Evolutionary conservation across 169 alveolate species (phyloP).

Genomic region (Eimeria necatrix): DNA sequence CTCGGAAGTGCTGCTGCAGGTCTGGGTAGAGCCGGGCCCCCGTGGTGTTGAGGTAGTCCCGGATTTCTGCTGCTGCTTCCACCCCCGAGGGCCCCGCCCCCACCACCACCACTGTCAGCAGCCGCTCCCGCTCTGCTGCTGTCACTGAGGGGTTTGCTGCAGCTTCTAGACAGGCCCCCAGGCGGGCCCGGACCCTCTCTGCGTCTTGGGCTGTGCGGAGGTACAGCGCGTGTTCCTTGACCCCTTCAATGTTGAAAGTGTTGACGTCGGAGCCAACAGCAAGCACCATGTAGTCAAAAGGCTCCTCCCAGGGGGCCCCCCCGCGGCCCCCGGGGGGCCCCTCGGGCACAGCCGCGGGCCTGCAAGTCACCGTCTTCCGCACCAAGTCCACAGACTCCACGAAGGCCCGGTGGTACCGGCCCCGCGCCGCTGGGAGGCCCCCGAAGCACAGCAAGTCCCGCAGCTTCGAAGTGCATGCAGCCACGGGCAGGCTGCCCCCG

Average conservation of each 20-base stretch:
- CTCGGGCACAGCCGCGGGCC: neutral
- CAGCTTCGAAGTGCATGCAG: conserved; percentile 69
- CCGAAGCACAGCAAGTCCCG: conserved; percentile 47
- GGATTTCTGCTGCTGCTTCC: conserved; percentile 82
- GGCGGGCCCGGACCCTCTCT: conserved; percentile 14
- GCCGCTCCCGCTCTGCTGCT: conserved; percentile 67
- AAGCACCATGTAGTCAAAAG: conserved; percentile 79
- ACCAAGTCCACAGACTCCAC: conserved; percentile 25
- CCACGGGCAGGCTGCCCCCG: conserved; percentile 71
- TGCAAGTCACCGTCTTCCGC: conserved; percentile 17
- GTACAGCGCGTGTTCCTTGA: conserved; percentile 78
- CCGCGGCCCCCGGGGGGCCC: neutral
- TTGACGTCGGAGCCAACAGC: conserved; percentile 82
- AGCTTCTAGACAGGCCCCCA: conserved; percentile 63
- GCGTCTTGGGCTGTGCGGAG: conserved; percentile 82
- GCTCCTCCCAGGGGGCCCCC: conserved; percentile 66
- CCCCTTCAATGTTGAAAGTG: conserved; percentile 81
- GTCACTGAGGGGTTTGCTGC: conserved; percentile 72
- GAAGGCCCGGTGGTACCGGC: conserved; percentile 51
- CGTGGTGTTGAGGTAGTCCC: conserved; percentile 69
- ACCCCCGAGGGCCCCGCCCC: conserved; percentile 86
- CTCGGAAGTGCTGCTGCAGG: neutral
- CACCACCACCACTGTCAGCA: conserved; percentile 83
- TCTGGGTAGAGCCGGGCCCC: conserved; percentile 48
- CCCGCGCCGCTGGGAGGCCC: conserved; percentile 8